Evolutionary conservation across 179 eudicot species (phyloP).

Genomic region (Spergularia azorica): DNA sequence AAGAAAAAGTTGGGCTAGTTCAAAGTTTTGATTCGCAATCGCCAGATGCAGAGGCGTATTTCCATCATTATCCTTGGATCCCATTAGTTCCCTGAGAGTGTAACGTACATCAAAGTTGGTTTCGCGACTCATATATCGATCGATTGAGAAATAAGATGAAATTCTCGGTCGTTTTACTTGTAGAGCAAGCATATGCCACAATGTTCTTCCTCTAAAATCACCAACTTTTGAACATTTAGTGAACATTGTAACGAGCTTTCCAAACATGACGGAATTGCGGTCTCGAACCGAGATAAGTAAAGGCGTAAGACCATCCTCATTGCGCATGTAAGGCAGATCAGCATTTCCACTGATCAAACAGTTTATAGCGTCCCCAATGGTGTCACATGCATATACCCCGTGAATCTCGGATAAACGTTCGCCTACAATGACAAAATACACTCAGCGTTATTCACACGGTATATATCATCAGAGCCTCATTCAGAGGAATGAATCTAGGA

Average conservation of each 20-base stretch:
- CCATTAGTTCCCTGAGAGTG: background rate
- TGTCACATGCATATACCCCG: no score
- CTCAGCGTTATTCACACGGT: no score
- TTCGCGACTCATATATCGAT: no score
- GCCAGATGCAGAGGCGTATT: conserved; percentile 29
- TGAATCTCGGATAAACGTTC: no score
- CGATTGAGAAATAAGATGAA: no score
- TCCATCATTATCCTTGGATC: conserved; percentile 10
- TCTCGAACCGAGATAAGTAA: background rate
- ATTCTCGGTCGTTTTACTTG: no score
- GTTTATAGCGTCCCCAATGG: background rate
- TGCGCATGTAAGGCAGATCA: background rate
- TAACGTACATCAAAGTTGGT: no score
- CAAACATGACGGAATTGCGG: background rate
- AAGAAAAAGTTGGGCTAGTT: no score
- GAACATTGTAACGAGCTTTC: background rate
- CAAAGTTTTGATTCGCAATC: background rate
- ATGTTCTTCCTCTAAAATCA: background rate
- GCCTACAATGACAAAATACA: no score
- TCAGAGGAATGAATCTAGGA: no score
- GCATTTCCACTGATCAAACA: background rate
- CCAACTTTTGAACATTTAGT: background rate
- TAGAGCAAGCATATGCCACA: conserved; percentile 7
- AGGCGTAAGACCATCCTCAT: conserved; percentile 13
- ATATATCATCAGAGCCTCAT: no score